Percentiles rank a stretch among this genome's conserved stretches.
These are phyloP conservation scores for Pyrenula aspistea DNA, from an alignment of 495 filamentous ascomycete species.

Conservation along the genomic window DNA sequence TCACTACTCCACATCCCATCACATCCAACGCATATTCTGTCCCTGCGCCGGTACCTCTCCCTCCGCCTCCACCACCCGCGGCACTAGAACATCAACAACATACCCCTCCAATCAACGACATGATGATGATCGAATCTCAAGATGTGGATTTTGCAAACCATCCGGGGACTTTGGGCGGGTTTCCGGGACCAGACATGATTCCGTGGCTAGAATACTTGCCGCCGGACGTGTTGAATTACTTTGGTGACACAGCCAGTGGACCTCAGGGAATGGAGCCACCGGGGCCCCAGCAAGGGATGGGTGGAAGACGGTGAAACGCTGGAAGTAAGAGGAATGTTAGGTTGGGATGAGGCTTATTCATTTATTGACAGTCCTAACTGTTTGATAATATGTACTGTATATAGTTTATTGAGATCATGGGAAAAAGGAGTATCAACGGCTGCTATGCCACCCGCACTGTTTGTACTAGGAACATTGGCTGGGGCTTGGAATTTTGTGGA, in stretches of 20 bases:
- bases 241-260: slow-evolving; percentile 22
- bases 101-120: not conserved
- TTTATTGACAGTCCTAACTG: too few relatives aligned
- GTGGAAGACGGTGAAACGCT: not conserved
- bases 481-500: too few relatives aligned
- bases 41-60: not conserved
- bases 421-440: too few relatives aligned
- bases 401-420: too few relatives aligned
- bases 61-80: not conserved
- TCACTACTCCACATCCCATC: not conserved
- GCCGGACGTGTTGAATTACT: slow-evolving; percentile 46
- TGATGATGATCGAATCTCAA: slow-evolving; percentile 35
- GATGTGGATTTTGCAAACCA: slow-evolving; percentile 19
- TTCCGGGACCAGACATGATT: slow-evolving; percentile 32
- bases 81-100: too few relatives aligned
- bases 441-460: too few relatives aligned
- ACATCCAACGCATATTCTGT: not conserved
- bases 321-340: too few relatives aligned
- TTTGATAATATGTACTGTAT: too few relatives aligned
- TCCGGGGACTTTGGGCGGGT: not conserved
- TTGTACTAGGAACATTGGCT: too few relatives aligned
- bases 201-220: slow-evolving; percentile 62
- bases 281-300: not conserved
- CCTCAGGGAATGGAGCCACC: not conserved
- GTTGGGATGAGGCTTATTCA: too few relatives aligned